These are phyloP conservation scores for Fragilariopsis cylindrus DNA, from an alignment of 108 stramenopile species.

Conservation along the genomic window DNA sequence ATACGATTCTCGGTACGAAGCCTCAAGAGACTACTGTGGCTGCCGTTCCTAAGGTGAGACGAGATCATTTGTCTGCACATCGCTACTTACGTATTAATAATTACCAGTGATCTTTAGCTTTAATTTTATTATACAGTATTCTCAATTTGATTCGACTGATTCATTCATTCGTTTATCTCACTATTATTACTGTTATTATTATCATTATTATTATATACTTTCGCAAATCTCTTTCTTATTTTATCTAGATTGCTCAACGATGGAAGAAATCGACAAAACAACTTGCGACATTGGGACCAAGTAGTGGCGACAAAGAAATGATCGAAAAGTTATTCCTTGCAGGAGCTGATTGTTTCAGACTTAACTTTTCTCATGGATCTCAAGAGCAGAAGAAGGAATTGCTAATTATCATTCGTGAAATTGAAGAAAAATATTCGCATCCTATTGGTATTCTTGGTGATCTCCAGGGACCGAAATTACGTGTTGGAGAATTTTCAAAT, in stretches of 20 bases:
- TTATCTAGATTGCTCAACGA: conserved; percentile 39
- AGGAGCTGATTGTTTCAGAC: conserved; percentile 94
- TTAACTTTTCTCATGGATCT: conserved; percentile 95
- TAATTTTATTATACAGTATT: no score
- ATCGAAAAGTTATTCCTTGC: conserved; percentile 93
- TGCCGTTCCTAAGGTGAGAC: conserved; percentile 41
- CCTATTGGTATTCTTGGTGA: conserved; percentile 94
- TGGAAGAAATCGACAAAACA: conserved; percentile 92
- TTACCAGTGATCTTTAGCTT: no score
- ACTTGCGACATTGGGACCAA: conserved; percentile 92
- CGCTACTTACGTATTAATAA: no score
- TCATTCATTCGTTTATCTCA: no score
- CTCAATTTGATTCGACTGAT: no score
- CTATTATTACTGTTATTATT: no score
- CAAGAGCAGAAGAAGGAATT: conserved; percentile 95
- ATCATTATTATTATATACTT: no score
- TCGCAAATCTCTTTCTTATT: no score
- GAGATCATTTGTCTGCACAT: no score
- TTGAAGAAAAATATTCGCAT: conserved; percentile 93
- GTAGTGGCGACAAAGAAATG: conserved; percentile 83
- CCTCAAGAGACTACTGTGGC: conserved; percentile 38
- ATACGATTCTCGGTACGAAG: background rate
- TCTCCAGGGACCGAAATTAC: conserved; percentile 94
- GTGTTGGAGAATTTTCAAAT: conserved; percentile 88
- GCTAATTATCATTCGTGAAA: conserved; percentile 71